Percentiles rank a stretch among this genome's conserved stretches.
phyloP scores from a whole-genome alignment of 2,329 filamentous ascomycete genomes.

The Pestalotiopsis sp. region DNA sequence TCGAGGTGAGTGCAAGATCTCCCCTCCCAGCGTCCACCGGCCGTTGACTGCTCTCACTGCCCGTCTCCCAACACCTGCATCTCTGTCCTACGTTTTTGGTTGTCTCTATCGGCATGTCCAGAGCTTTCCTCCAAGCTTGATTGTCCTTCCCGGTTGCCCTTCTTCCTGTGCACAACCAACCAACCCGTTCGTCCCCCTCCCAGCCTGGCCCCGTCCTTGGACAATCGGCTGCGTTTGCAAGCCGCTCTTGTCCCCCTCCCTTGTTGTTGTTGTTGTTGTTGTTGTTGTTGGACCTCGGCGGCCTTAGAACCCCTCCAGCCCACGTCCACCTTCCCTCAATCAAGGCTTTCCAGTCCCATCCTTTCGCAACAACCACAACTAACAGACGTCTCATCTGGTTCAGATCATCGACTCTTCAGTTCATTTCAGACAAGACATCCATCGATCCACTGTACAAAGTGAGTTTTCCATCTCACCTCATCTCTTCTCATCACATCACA shows the following conservation, averaged over 20 bases:
- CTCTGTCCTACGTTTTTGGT: neutral
- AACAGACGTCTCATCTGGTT: neutral
- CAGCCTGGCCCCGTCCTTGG: neutral
- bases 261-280: too few species aligned
- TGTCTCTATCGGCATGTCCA: neutral
- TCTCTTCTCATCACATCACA: neutral
- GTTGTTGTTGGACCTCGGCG: too few species aligned
- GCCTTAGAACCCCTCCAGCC: neutral
- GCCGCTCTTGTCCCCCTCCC: too few species aligned
- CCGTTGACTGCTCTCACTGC: neutral
- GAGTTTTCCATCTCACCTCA: neutral
- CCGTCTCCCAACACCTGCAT: neutral
- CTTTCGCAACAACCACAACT: neutral
- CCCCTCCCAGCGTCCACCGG: neutral
- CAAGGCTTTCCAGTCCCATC: neutral
- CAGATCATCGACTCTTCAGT: neutral
- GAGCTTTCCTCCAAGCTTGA: neutral
- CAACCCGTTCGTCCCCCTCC: neutral
- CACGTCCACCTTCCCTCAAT: neutral
- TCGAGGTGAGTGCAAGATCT: constrained; percentile 19
- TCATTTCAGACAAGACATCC: neutral
- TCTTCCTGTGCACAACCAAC: neutral
- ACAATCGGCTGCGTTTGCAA: too few species aligned
- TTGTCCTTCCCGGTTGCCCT: neutral
- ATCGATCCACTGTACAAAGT: constrained; percentile 11